Evolutionary conservation across 1,284 basidiomycete species (phyloP), one percentile per base, ranked within the genome.

Genomic region (Ceratobasidium sp.): DNA sequence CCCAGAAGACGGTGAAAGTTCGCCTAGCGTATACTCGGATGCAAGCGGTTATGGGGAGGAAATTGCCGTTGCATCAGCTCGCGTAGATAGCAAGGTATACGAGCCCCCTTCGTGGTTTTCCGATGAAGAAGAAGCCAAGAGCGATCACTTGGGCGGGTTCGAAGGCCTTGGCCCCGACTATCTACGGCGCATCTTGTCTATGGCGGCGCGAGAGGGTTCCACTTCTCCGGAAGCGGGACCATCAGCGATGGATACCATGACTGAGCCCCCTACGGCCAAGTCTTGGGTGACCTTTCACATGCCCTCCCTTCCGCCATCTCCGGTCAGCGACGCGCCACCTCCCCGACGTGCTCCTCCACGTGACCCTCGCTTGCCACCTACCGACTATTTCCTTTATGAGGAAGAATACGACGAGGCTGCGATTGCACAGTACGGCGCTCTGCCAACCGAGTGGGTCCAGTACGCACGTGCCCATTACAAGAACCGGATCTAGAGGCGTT

Each of bases 261-360:
- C 48, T 49, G 37, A 24, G 16, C 54, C 39, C 39, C 22, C 16
- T 9, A 24, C 46, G 14, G 58, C 69, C 41, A 62, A 63, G 24
- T 73, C 69, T 39, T 73, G 69, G 69, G 58, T 53, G 39, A 73
- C 69, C 16, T 73, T 73, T n/a, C 46, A 48, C 13, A 49, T 62
- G 3, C 69, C 69, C 2, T 73, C 69, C 2, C n/a, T 73, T 29
- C 69, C 69, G 11, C 58, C 69, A 16, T 73, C 69, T 43, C 69
- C 69, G 6, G 54, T 48, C n/a, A 27, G 53, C 34, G 29, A 34
- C 29, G 46, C 8, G 4, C 43, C 58, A 13, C 48, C 69, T 31
- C 39, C 39, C 13, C 46, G 59, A 14, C 48, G 24, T 29, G 69
- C n/a, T 14, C 43, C 41, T 22, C 69, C 46, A 0, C 56, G 69